These are phyloP conservation scores for Psilocybe sp. DNA, from an alignment of 768 basidiomycete genomes.

Conservation along the genomic window DNA sequence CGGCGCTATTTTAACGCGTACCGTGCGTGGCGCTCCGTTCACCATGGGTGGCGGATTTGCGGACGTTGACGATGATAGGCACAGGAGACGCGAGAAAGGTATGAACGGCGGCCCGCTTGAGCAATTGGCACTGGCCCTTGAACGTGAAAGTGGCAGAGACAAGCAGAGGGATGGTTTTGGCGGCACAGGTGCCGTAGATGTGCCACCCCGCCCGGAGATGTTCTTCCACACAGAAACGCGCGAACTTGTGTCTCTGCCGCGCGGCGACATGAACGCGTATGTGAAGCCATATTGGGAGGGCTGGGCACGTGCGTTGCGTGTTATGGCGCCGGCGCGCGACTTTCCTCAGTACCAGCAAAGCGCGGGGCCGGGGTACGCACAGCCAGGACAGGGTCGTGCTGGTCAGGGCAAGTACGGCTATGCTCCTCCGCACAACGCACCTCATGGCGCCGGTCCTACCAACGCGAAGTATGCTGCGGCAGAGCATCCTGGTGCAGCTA, in stretches of 20 bases:
- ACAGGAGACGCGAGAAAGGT: no score
- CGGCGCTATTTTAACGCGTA: background rate
- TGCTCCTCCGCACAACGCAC: no score
- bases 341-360: slow-evolving; percentile 5
- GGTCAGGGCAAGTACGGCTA: background rate
- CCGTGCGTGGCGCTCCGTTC: background rate
- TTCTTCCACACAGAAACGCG: background rate
- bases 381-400: background rate
- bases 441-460: no score
- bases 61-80: background rate
- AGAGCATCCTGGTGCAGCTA: background rate
- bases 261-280: slow-evolving; percentile 33
- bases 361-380: background rate
- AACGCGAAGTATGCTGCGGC: no score
- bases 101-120: no score
- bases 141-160: no score
- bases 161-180: no score
- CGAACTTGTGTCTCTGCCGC: slow-evolving; percentile 30
- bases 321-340: slow-evolving; percentile 23
- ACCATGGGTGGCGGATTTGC: no score
- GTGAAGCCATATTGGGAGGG: slow-evolving; percentile 59
- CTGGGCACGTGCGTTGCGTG: slow-evolving; percentile 42
- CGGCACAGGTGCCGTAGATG: no score
- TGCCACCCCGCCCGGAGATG: background rate
- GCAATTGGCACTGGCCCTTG: no score